phyloP scores from a whole-genome alignment of 768 basidiomycete species.

The Sarcomyxa edulis region DNA sequence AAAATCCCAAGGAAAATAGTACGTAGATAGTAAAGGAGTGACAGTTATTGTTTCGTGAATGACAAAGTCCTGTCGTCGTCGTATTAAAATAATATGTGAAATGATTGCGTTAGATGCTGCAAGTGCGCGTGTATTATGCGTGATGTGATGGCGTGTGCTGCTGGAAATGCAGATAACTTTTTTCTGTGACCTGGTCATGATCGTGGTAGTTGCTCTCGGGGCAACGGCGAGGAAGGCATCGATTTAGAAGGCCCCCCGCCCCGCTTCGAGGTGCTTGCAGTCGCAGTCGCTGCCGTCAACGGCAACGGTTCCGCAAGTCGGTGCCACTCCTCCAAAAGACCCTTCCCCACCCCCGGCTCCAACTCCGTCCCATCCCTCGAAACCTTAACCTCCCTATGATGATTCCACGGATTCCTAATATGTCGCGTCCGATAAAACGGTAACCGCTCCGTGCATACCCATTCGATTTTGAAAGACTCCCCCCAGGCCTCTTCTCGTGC shows the following conservation, averaged over 20 bases:
- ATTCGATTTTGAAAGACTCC: constrained; percentile 75
- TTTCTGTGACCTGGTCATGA: constrained; percentile 15
- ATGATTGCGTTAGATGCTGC: constrained; percentile 2
- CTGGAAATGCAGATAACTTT: constrained; percentile 13
- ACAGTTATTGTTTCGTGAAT: constrained; percentile 50
- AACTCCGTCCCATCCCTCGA: constrained; percentile 91
- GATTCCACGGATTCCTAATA: constrained; percentile 91
- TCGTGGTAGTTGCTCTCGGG: constrained; percentile 2
- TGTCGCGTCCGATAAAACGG: constrained; percentile 76
- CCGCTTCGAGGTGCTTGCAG: background rate
- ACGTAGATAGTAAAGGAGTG: constrained; percentile 20
- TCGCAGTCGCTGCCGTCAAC: constrained; percentile 2
- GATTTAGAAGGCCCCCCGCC: constrained; percentile 8
- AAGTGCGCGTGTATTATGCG: constrained; percentile 11
- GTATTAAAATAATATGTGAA: constrained; percentile 10
- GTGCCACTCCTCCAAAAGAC: constrained; percentile 68
- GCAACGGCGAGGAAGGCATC: constrained; percentile 1
- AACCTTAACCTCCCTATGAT: constrained; percentile 74
- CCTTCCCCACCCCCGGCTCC: constrained; percentile 70
- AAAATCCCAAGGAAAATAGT: constrained; percentile 18
- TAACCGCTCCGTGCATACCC: constrained; percentile 67
- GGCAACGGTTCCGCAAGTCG: constrained; percentile 19
- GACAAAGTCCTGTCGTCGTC: constrained; percentile 37
- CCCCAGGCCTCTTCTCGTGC: constrained; percentile 51
- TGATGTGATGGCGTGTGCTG: constrained; percentile 13